phyloP scores from a whole-genome alignment of 768 basidiomycete genomes.

The Calvatia gigantea region DNA sequence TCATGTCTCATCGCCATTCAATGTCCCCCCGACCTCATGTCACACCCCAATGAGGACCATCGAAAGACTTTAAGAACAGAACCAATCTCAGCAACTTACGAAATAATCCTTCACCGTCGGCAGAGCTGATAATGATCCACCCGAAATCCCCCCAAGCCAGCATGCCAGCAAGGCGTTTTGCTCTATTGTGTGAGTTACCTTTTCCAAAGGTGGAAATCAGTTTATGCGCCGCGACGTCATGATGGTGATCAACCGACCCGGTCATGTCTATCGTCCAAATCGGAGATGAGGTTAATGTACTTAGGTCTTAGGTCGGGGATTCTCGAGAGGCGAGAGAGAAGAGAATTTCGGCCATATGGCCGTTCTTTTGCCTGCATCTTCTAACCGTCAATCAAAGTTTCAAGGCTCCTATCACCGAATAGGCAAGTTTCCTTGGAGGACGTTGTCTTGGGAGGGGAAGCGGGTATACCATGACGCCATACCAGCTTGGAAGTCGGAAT shows the following conservation, averaged over 20 bases:
- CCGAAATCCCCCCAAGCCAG: neutral
- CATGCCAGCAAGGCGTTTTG: neutral
- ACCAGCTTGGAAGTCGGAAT: too few relatives aligned
- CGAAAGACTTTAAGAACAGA: neutral
- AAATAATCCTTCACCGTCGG: conserved; percentile 1
- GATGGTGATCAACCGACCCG: neutral
- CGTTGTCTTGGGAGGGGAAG: neutral
- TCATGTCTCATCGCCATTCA: neutral
- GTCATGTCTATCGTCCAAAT: too few relatives aligned
- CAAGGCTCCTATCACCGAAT: too few relatives aligned
- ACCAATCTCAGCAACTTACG: neutral
- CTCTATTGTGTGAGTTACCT: neutral
- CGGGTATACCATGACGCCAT: too few relatives aligned
- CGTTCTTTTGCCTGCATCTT: neutral
- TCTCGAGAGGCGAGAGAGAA: conserved; percentile 1
- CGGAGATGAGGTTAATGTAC: neutral
- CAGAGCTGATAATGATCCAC: conserved; percentile 1
- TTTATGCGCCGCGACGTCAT: neutral
- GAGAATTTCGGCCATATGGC: neutral
- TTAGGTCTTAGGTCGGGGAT: neutral
- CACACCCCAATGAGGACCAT: neutral
- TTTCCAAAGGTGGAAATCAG: neutral
- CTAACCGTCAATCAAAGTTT: neutral
- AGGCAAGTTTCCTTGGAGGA: too few relatives aligned
- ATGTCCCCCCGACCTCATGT: neutral